These are phyloP conservation scores for Lachnellula arida DNA, from an alignment of 2,329 filamentous ascomycete species.

Conservation along the genomic window DNA sequence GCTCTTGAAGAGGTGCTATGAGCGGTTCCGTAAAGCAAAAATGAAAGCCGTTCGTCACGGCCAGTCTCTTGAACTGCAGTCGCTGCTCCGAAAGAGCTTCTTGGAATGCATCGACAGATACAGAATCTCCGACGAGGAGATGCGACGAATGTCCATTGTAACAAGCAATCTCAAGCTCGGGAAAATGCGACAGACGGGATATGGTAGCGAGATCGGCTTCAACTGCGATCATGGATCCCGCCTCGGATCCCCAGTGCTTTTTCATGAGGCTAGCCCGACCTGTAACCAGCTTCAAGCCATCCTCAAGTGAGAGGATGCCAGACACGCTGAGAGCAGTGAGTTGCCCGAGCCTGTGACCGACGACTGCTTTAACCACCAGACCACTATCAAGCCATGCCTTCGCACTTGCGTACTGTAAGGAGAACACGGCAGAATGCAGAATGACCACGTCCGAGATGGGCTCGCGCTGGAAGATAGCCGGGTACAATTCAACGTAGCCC, in stretches of 20 bases:
- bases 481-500: conserved; percentile 32
- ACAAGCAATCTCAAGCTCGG: conserved; percentile 39
- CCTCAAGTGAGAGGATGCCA: conserved; percentile 28
- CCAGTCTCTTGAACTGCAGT: conserved; percentile 14
- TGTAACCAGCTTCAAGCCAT: conserved; percentile 30
- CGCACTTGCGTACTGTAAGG: conserved; percentile 36
- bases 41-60: conserved; percentile 28
- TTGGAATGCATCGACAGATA: conserved; percentile 21
- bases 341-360: conserved; percentile 38
- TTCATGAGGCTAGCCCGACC: conserved; percentile 32
- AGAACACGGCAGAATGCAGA: conserved; percentile 36
- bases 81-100: conserved; percentile 1
- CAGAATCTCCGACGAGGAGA: conserved; percentile 28
- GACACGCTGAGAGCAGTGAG: conserved; percentile 34
- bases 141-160: conserved; percentile 38
- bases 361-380: conserved; percentile 29
- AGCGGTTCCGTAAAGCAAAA: conserved; percentile 26
- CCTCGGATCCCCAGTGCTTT: conserved; percentile 31
- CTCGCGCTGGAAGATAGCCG: conserved; percentile 27
- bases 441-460: conserved; percentile 28
- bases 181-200: conserved; percentile 6
- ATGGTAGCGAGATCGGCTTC: conserved; percentile 30
- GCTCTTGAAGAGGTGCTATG: conserved; percentile 8
- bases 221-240: conserved; percentile 37
- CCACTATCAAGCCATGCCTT: conserved; percentile 33